Base-by-base conservation (phyloP, 208 protist species). In the Lotmaria passim region DNA sequence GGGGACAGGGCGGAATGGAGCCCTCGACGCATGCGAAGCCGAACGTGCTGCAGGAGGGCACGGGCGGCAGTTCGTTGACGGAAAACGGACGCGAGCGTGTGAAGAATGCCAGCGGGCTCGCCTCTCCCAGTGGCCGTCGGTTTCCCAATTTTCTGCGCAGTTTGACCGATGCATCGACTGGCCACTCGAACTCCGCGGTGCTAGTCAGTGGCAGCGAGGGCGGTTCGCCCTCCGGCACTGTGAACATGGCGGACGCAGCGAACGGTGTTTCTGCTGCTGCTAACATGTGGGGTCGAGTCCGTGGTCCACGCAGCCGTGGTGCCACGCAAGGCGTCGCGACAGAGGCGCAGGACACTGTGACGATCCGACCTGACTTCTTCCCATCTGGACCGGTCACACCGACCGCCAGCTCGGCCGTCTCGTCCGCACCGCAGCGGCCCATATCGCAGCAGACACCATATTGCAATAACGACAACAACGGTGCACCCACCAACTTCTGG, bases 141-240 rank as follows among this genome's bases (percentile, higher is more conserved):
- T 73, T 51, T 21, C 26, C 58, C 1, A 15, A 66, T 23, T 53
- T 66, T 24, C 26, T 50, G 24, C 68, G 68, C 5, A 66, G 17
- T 17, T 21, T 73, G 47, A 21, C 56, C 15, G 34, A 57, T 10
- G 44, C 53, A 3, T 3, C 15, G 51, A 30, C 51, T 5, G 51
- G 51, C 26, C 15, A 19, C 36, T 5, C 19, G 0, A 30, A 10
- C 39, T n/a, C n/a, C n/a, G n/a, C n/a, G n/a, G n/a, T n/a, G n/a
- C n/a, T n/a, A n/a, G n/a, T n/a, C n/a, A n/a, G n/a, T n/a, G n/a
- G n/a, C n/a, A n/a, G n/a, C n/a, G n/a, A n/a, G n/a, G n/a, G n/a
- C n/a, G n/a, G n/a, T n/a, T n/a, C n/a, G n/a, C n/a, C n/a, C n/a
- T n/a, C n/a, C n/a, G n/a, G n/a, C n/a, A n/a, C n/a, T n/a, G n/a